phyloP scores from a whole-genome alignment of 2,329 filamentous ascomycete genomes.

The Stagonosporopsis vannaccii region DNA sequence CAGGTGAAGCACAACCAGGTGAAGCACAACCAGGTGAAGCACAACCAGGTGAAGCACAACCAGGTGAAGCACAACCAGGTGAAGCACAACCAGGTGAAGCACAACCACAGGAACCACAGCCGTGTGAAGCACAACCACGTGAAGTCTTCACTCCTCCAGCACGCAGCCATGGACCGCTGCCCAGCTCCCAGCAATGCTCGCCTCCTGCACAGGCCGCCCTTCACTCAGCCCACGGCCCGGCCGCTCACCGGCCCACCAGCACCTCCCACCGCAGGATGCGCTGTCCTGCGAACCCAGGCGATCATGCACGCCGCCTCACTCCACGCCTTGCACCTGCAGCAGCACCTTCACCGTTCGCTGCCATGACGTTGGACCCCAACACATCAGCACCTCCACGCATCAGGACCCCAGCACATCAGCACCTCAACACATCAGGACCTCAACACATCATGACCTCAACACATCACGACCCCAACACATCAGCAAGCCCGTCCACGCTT shows the following conservation, averaged over 20 bases:
- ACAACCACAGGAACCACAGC: too few relatives aligned
- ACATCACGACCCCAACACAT: conserved; percentile 30
- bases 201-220: background rate
- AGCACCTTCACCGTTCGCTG: conserved; percentile 24
- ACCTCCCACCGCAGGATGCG: conserved; percentile 26
- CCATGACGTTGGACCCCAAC: conserved; percentile 31
- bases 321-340: too few relatives aligned
- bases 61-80: too few relatives aligned
- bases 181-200: background rate
- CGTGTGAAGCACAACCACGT: too few relatives aligned
- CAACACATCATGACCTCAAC: conserved; percentile 35
- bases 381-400: too few relatives aligned
- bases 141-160: background rate
- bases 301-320: background rate
- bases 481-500: too few relatives aligned
- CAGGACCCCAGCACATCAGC: conserved; percentile 31
- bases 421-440: conserved; percentile 29
- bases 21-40: too few relatives aligned
- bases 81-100: too few relatives aligned
- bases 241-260: background rate
- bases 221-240: background rate
- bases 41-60: too few relatives aligned
- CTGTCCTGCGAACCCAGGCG: conserved; percentile 22
- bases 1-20: too few relatives aligned
- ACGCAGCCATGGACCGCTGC: background rate